Evolutionary conservation across 192 early-diverging fungal genomes (phyloP), one percentile per base, ranked within the genome.

Genomic region (Linnemannia exigua): DNA sequence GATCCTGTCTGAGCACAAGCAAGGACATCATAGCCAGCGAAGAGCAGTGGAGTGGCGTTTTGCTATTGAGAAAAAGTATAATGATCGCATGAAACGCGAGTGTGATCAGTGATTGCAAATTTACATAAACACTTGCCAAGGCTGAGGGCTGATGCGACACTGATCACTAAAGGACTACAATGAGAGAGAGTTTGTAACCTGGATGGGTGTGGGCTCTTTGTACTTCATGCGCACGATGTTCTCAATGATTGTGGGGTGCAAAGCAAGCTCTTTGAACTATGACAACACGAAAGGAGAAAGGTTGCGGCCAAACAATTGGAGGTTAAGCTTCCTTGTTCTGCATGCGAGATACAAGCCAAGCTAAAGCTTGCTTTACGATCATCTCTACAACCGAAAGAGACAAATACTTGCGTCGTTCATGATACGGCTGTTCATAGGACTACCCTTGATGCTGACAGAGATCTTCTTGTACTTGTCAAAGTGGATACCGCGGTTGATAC

Each of bases 1-100:
- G 89, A 92, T 37, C 88, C 91, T 22, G 95, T 96, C 77, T 96
- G 95, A 11, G 95, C 95, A 84, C 95, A 96, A 15, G 95, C 95
- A 95, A 96, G 95, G 77, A 96, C 75, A 81, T 96, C 95, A 77
- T 92, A 83, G 35, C 92, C 92, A 17, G 69, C 87, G 38, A 87
- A 79, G 33, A 96, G 88, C 66, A 92, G 89, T 15, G 91, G 92
- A 67, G 90, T 88, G 20, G 93, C 89, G 51, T 92, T 87, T 67
- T 91, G 88, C 87, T 92, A 75, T 15, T 9, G 76, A 38, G 66
- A 35, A n/a, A n/a, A n/a, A 11, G 46, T 63, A 20, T 47, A 25
- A 37, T 61, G 37, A 12, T 28, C 70, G 35, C 19, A n/a, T 5
- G 11, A 35, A n/a, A 1, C 1, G 5, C 2, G 58, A 14, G 0